Evolutionary conservation across 148 eudicot species (phyloP).

Genomic region (Suaeda aralocaspica): DNA sequence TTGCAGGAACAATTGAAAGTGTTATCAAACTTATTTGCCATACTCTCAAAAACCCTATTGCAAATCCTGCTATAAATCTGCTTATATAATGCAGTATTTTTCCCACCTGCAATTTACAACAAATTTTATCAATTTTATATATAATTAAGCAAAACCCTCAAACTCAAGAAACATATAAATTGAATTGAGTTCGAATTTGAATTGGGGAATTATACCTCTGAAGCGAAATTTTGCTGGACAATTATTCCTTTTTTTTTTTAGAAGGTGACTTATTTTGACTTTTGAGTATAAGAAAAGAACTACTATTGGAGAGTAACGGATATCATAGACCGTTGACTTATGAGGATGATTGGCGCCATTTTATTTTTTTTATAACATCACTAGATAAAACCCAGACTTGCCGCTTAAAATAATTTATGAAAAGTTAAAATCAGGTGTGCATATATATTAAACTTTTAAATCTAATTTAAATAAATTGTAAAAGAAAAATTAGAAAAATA

Average conservation of each 20-base stretch:
- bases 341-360: neutral
- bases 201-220: neutral
- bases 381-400: too few relatives aligned
- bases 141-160: neutral
- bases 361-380: neutral
- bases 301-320: too few relatives aligned
- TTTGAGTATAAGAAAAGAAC: too few relatives aligned
- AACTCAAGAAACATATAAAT: too few relatives aligned
- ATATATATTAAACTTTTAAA: too few relatives aligned
- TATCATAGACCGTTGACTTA: neutral
- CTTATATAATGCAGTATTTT: constrained; percentile 84
- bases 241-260: neutral
- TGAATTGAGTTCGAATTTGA: neutral
- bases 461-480: too few relatives aligned
- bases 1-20: constrained; percentile 83
- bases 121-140: neutral
- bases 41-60: constrained; percentile 76
- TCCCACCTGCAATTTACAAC: constrained; percentile 59
- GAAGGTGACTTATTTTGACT: too few relatives aligned
- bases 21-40: constrained; percentile 98
- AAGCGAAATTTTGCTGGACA: neutral
- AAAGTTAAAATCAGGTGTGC: too few relatives aligned
- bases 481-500: too few relatives aligned
- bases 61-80: constrained; percentile 79
- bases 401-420: too few relatives aligned